A percentile compares a stretch with the other conserved stretches of the same genome.
Conservation (phyloP, 371 early-diverging fungal genomes). For the Lichtheimia hyalospora region DNA sequence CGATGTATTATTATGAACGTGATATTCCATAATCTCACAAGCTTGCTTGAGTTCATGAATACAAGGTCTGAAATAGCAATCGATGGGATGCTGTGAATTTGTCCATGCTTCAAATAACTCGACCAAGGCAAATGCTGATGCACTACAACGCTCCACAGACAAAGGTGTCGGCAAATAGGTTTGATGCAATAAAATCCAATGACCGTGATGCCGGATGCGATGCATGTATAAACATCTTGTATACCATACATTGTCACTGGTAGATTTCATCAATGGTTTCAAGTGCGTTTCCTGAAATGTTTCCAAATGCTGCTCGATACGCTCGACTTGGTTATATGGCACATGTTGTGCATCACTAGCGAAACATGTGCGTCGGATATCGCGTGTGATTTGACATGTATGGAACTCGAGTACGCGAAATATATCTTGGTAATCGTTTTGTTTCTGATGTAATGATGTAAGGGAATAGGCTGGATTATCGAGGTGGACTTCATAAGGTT, state of each 20-base stretch:
- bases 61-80: conserved; percentile 51
- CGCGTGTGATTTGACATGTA: conserved; percentile 41
- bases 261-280: conserved; percentile 5
- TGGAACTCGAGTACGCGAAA: conserved; percentile 39
- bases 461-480: conserved; percentile 1
- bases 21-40: conserved; percentile 41
- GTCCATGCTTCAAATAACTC: conserved; percentile 40
- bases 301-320: conserved; percentile 31
- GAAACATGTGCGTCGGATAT: conserved; percentile 44
- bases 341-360: conserved; percentile 32
- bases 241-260: conserved; percentile 25
- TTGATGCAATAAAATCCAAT: conserved; percentile 52
- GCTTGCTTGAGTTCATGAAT: conserved; percentile 50
- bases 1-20: conserved; percentile 28
- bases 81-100: conserved; percentile 10
- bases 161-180: conserved; percentile 42
- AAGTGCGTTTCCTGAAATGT: conserved; percentile 21
- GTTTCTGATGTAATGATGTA: neutral
- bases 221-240: conserved; percentile 37
- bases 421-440: conserved; percentile 25
- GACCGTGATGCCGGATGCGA: conserved; percentile 41
- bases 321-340: conserved; percentile 33
- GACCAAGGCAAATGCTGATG: conserved; percentile 43
- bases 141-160: conserved; percentile 39
- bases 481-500: conserved; percentile 42